Conservation (phyloP, 2,329 filamentous ascomycete genomes). For the Incumbomyces lentus region DNA sequence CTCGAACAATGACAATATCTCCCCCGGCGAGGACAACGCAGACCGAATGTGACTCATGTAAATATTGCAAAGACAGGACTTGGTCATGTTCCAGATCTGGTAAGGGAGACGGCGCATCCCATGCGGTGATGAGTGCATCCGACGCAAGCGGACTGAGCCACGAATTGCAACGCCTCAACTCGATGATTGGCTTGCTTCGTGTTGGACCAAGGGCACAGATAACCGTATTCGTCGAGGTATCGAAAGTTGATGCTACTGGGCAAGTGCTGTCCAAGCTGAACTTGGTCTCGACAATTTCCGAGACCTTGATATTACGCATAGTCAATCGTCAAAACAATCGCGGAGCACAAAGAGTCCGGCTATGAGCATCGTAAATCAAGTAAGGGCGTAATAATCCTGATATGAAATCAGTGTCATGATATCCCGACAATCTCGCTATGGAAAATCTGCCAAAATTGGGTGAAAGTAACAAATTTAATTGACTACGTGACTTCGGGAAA, state of each 20-base stretch:
- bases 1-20: conserved; percentile 77
- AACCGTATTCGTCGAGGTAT: conserved; percentile 58
- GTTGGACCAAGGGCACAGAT: conserved; percentile 79
- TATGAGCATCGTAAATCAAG: too few species aligned
- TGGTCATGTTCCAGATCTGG: conserved; percentile 66
- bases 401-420: too few species aligned
- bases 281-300: conserved; percentile 56
- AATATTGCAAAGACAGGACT: conserved; percentile 72
- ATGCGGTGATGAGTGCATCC: conserved; percentile 45
- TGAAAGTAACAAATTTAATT: too few species aligned
- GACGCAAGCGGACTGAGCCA: conserved; percentile 13
- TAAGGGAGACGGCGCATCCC: conserved; percentile 75
- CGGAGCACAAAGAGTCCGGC: too few species aligned
- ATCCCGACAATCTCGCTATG: too few species aligned
- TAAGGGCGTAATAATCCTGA: too few species aligned
- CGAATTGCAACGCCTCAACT: conserved; percentile 47
- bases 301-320: conserved; percentile 84
- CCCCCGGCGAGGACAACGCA: conserved; percentile 81
- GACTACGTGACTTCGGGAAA: too few species aligned
- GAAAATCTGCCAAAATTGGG: too few species aligned
- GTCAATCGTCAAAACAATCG: too few species aligned
- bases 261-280: conserved; percentile 40
- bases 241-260: conserved; percentile 75
- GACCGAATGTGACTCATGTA: conserved; percentile 65
- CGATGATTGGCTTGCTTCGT: conserved; percentile 57